Evolutionary conservation across 768 basidiomycete genomes (phyloP).

Genomic region (Agaricus sinodeliciosus): DNA sequence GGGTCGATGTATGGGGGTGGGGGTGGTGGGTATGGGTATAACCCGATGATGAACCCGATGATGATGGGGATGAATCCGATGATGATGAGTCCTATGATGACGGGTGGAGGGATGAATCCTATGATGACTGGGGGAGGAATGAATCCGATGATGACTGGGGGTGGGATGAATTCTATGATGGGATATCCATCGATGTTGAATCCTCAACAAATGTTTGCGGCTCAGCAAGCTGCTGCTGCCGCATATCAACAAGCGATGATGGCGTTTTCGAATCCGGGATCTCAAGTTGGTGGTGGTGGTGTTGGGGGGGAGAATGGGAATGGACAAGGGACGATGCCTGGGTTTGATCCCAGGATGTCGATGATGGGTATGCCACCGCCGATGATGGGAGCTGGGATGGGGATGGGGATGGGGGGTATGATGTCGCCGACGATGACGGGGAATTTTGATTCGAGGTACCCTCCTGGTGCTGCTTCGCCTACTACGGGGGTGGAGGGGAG

Average conservation of each 20-base stretch:
- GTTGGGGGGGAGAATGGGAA: conserved; percentile 33
- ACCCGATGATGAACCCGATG: conserved; percentile 79
- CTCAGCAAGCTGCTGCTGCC: conserved; percentile 70
- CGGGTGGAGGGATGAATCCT: conserved; percentile 35
- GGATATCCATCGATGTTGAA: conserved; percentile 62
- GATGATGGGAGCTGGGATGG: conserved; percentile 21
- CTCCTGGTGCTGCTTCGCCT: conserved; percentile 26
- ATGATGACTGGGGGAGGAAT: conserved; percentile 47
- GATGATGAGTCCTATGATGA: conserved; percentile 48
- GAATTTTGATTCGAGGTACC: conserved; percentile 53
- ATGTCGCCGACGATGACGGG: conserved; percentile 46
- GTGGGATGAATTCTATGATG: conserved; percentile 39
- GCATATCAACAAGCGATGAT: conserved; percentile 91
- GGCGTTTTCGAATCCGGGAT: conserved; percentile 70
- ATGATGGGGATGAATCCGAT: conserved; percentile 50
- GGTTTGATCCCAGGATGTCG: conserved; percentile 73
- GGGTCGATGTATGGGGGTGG: conserved; percentile 67
- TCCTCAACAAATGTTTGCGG: conserved; percentile 81
- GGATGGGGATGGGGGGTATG: conserved; percentile 17
- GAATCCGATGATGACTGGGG: conserved; percentile 41
- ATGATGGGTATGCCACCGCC: conserved; percentile 53
- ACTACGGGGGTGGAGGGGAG: conserved; percentile 23
- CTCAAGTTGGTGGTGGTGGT: conserved; percentile 58
- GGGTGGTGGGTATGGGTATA: conserved; percentile 41
- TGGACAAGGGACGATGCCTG: conserved; percentile 24